phyloP scores from a whole-genome alignment of 768 basidiomycete genomes.

The Serendipita indica region DNA sequence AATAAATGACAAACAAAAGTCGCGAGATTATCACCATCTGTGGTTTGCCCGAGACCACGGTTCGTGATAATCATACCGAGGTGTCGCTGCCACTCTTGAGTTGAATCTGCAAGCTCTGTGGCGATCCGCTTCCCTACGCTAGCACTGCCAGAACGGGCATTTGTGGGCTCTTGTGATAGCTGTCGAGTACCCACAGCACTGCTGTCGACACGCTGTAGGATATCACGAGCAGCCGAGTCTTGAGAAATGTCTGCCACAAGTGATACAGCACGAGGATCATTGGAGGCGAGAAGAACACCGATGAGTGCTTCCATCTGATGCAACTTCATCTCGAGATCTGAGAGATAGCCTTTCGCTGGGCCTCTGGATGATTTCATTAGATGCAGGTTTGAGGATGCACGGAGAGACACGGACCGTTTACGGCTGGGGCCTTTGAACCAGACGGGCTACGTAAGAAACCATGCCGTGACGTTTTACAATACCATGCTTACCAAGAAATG shows the following conservation, averaged over 20 bases:
- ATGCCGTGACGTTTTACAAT: not conserved
- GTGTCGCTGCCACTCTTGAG: conserved; percentile 4
- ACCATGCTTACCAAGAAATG: not conserved
- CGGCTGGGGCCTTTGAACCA: not conserved
- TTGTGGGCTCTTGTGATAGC: conserved; percentile 26
- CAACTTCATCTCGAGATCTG: conserved; percentile 79
- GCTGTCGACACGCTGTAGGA: conserved; percentile 66
- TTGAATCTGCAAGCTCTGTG: conserved; percentile 1
- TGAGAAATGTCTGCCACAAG: conserved; percentile 34
- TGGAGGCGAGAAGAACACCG: conserved; percentile 58
- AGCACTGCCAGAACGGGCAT: conserved; percentile 11
- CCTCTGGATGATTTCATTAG: conserved; percentile 24
- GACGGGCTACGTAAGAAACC: not conserved
- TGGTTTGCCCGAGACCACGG: too few species aligned
- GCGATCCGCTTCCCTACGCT: conserved; percentile 10
- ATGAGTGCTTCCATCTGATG: conserved; percentile 85
- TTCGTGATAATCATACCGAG: not conserved
- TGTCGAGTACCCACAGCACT: conserved; percentile 67
- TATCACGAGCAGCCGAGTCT: conserved; percentile 69
- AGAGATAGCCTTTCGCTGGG: conserved; percentile 88
- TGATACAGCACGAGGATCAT: conserved; percentile 28
- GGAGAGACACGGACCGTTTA: not conserved
- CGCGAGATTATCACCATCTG: too few species aligned
- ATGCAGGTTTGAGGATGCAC: not conserved
- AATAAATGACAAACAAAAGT: too few species aligned